A percentile compares a stretch with the other conserved stretches of the same genome.
Evolutionary conservation across 768 basidiomycete genomes (phyloP).

Genomic region (Cystofilobasidium ferigula): DNA sequence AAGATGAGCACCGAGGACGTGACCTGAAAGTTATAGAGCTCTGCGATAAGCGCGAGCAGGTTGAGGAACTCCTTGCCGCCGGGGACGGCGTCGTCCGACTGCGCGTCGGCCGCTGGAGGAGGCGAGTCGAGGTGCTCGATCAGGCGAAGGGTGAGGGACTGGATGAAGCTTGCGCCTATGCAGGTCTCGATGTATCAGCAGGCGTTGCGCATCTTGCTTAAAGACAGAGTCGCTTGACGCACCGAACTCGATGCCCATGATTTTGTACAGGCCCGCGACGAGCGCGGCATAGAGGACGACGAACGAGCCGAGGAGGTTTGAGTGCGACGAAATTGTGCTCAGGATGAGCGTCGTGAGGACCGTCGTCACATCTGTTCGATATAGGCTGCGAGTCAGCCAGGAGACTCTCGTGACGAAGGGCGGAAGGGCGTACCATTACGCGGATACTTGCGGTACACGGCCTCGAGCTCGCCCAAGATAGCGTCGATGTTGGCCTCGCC

Average conservation of each 20-base stretch:
- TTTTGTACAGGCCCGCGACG: slow-evolving; percentile 64
- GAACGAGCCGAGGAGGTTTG: slow-evolving; percentile 73
- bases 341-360: slow-evolving; percentile 65
- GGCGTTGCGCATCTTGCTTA: background rate
- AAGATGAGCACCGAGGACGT: slow-evolving; percentile 79
- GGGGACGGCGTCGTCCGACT: slow-evolving; percentile 29
- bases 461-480: slow-evolving; percentile 63
- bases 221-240: slow-evolving; percentile 29
- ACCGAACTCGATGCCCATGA: slow-evolving; percentile 84
- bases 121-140: slow-evolving; percentile 41
- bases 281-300: slow-evolving; percentile 80
- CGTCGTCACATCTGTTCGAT: slow-evolving; percentile 60
- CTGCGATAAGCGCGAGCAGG: slow-evolving; percentile 71
- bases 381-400: background rate
- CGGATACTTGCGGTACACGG: slow-evolving; percentile 60
- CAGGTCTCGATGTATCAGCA: background rate
- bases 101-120: background rate
- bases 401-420: slow-evolving; percentile 7
- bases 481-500: slow-evolving; percentile 76
- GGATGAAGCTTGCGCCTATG: slow-evolving; percentile 70
- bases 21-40: slow-evolving; percentile 93
- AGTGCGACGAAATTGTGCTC: slow-evolving; percentile 65
- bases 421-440: slow-evolving; percentile 56
- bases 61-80: slow-evolving; percentile 81
- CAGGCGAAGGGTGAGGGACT: slow-evolving; percentile 49